phyloP scores from a whole-genome alignment of 176 grass and related monocot species.

The Bonia amplexicaulis region DNA sequence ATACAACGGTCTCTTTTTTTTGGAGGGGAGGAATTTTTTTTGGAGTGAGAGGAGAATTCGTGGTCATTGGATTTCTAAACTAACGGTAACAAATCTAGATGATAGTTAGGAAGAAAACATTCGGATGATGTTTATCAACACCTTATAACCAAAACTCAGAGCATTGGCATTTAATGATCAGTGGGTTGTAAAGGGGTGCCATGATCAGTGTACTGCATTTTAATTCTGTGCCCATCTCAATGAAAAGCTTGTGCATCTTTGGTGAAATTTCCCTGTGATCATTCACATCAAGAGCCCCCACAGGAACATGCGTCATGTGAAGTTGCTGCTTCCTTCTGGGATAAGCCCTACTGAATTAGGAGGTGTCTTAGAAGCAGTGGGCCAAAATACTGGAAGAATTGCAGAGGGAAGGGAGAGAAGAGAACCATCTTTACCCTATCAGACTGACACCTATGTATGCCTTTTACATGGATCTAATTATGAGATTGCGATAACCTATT shows the following conservation, averaged over 20 bases:
- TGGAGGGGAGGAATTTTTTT: no score
- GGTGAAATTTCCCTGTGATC: constrained; percentile 35
- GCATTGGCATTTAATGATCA: not conserved
- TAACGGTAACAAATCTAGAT: no score
- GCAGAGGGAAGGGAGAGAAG: not conserved
- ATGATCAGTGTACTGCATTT: constrained; percentile 37
- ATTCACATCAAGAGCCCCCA: constrained; percentile 49
- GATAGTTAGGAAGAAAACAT: no score
- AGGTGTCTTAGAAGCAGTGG: constrained; percentile 29
- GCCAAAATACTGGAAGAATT: constrained; percentile 24
- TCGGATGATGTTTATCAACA: no score
- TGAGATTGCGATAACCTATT: constrained; percentile 11
- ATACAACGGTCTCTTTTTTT: no score
- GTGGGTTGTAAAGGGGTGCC: constrained; percentile 45
- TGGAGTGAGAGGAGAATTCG: no score
- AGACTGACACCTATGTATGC: not conserved
- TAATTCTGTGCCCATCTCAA: constrained; percentile 37
- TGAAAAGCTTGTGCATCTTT: constrained; percentile 37
- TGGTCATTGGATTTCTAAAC: no score
- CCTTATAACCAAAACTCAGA: no score
- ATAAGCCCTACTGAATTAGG: constrained; percentile 22
- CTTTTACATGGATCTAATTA: not conserved
- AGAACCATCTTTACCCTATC: not conserved
- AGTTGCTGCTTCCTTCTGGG: constrained; percentile 51
- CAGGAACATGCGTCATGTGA: constrained; percentile 63